Percentiles rank a stretch among this genome's conserved stretches.
Evolutionary conservation across 2,329 filamentous ascomycete species (phyloP).

Genomic region (Colletotrichum orchidophilum): DNA sequence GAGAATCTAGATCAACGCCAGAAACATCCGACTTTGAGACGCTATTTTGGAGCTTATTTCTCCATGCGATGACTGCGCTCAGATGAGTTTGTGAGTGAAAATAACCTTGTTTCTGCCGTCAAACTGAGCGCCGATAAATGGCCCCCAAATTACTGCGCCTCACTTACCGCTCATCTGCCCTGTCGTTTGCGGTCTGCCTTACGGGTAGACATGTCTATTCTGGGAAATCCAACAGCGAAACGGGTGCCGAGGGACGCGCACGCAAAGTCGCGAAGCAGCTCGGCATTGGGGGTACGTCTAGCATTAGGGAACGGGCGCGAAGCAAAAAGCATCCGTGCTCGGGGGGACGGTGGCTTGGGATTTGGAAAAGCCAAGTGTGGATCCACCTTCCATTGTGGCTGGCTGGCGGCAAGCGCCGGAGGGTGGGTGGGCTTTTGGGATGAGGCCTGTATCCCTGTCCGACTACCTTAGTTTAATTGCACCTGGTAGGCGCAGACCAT

Average conservation of each 20-base stretch:
- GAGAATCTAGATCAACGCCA: neutral
- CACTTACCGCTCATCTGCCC: neutral
- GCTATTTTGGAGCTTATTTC: neutral
- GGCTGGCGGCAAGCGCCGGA: neutral
- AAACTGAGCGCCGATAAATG: neutral
- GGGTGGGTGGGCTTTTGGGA: neutral
- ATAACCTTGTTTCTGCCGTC: neutral
- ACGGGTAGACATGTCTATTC: too few species aligned
- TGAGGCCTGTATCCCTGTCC: neutral
- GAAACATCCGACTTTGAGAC: neutral
- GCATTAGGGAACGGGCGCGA: neutral
- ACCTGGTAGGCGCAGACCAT: neutral
- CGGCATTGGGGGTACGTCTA: neutral
- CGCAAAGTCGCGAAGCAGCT: neutral
- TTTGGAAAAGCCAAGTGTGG: too few species aligned
- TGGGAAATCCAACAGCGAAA: neutral
- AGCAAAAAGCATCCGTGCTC: neutral
- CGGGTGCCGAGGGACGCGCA: conserved; percentile 20
- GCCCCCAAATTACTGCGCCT: neutral
- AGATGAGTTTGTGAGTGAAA: neutral
- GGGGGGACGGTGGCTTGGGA: too few species aligned
- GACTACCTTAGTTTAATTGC: neutral
- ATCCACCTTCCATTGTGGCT: neutral
- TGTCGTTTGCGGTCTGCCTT: neutral
- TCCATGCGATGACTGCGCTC: neutral